These are phyloP conservation scores for Coniferiporia sulphurascens DNA, from an alignment of 1,284 basidiomycete genomes.

Conservation along the genomic window DNA sequence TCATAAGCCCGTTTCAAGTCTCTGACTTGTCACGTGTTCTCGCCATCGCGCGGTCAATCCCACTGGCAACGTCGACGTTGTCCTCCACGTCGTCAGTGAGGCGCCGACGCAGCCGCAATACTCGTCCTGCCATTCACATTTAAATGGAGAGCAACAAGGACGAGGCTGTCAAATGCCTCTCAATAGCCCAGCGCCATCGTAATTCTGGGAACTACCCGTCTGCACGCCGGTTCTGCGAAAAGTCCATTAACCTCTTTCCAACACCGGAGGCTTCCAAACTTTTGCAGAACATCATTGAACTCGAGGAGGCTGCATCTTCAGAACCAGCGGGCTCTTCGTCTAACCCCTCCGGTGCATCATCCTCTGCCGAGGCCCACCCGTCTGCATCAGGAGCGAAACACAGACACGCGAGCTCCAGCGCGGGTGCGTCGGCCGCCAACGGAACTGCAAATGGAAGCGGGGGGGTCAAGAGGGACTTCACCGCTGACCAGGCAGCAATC, in stretches of 20 bases:
- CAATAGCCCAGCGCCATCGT: conserved; percentile 72
- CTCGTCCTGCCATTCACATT: conserved; percentile 2
- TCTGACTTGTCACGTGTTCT: neutral
- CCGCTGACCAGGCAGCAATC: conserved; percentile 77
- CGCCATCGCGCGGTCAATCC: too few species aligned
- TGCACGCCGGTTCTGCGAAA: conserved; percentile 88
- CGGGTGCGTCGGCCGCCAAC: conserved; percentile 31
- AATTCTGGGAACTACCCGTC: conserved; percentile 67
- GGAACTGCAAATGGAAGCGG: conserved; percentile 51
- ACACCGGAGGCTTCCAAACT: conserved; percentile 76
- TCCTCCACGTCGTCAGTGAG: conserved; percentile 12
- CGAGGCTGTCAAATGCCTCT: conserved; percentile 77
- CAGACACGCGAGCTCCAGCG: conserved; percentile 30
- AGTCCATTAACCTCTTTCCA: conserved; percentile 80
- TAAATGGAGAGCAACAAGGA: conserved; percentile 87
- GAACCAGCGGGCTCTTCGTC: conserved; percentile 27
- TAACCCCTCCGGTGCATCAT: conserved; percentile 35
- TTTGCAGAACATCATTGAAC: conserved; percentile 50
- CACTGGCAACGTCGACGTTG: neutral
- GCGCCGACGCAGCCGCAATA: neutral
- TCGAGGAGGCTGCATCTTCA: conserved; percentile 43
- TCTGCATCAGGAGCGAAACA: conserved; percentile 63
- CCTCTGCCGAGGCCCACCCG: conserved; percentile 59
- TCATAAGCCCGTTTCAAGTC: too few species aligned
- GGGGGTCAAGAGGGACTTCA: conserved; percentile 80